phyloP scores from a whole-genome alignment of 768 basidiomycete genomes.

The Suillus subaureus region DNA sequence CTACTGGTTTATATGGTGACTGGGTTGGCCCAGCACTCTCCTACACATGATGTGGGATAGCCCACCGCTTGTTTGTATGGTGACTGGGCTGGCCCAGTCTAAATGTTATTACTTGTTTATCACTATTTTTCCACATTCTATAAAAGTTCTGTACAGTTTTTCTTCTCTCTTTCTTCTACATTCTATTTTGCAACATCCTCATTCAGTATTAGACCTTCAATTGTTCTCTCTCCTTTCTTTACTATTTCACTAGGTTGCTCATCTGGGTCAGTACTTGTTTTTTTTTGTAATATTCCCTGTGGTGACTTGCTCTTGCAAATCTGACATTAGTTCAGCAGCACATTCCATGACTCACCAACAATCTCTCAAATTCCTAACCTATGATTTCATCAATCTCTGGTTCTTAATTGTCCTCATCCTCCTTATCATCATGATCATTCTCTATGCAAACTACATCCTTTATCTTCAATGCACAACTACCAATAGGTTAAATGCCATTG shows the following conservation, averaged over 20 bases:
- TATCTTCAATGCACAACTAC: neutral
- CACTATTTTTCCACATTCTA: neutral
- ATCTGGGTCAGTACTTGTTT: neutral
- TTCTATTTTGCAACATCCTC: too few relatives aligned
- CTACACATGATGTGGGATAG: too few relatives aligned
- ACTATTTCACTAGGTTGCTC: neutral
- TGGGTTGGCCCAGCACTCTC: too few relatives aligned
- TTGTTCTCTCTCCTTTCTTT: neutral
- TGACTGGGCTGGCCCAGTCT: neutral
- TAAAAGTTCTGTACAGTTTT: neutral
- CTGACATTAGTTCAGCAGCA: too few relatives aligned
- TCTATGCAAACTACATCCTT: neutral
- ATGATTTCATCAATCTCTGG: too few relatives aligned
- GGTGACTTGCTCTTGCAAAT: neutral
- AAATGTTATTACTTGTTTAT: neutral
- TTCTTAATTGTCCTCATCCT: too few relatives aligned
- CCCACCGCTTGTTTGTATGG: too few relatives aligned
- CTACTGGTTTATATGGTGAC: too few relatives aligned
- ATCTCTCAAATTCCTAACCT: too few relatives aligned
- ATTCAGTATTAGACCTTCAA: too few relatives aligned
- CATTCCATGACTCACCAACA: too few relatives aligned
- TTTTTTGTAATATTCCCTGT: neutral
- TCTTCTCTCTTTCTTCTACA: too few relatives aligned
- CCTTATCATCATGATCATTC: neutral
- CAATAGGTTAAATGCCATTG: neutral